Evolutionary conservation across 2,329 filamentous ascomycete genomes (phyloP), one percentile per base, ranked within the genome.

Genomic region (Fusarium napiforme): DNA sequence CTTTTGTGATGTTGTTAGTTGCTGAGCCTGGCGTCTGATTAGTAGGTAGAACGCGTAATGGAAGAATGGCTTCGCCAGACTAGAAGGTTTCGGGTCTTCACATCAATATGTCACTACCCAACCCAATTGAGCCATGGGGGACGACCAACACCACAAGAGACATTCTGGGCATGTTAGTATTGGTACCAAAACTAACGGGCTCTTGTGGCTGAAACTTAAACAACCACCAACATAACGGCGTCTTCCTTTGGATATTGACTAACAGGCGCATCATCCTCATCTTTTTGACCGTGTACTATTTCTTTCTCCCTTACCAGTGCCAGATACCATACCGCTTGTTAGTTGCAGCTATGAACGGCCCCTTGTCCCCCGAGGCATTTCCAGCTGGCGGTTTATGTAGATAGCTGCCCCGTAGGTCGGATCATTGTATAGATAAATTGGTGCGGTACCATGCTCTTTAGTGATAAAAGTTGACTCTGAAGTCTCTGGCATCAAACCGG

Each of bases 161-260:
- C 59, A 26, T 45, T 28, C 32, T 46, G 32, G n/a, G 26, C 16
- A 46, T 32, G n/a, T 5, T 40, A 9, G 8, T 39, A n/a, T 40
- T 47, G 42, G 23, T 21, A 47, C 9, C 34, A 53, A 53, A 50
- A 39, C 32, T 8, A 15, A 21, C 16, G 28, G 16, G 12, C 19
- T 14, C 32, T 40, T n/a, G 60, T 62, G 42, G 50, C 60, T 62
- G 60, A 39, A 57, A 40, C 49, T 46, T 26, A 21, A 55, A n/a
- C 49, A 32, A 16, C 39, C 36, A 19, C 36, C 11, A 32, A 16
- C 42, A 36, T 21, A 42, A 36, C 46, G 15, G 42, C n/a, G 37
- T 10, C 52, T 39, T 58, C 15, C 23, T 23, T 62, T n/a, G 7
- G 36, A 40, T 36, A 15, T 19, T 42, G 26, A 7, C 36, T n/a